Evolutionary conservation across 495 filamentous ascomycete species (phyloP), one percentile per base, ranked within the genome.

Genomic region (Penicillium desertorum): DNA sequence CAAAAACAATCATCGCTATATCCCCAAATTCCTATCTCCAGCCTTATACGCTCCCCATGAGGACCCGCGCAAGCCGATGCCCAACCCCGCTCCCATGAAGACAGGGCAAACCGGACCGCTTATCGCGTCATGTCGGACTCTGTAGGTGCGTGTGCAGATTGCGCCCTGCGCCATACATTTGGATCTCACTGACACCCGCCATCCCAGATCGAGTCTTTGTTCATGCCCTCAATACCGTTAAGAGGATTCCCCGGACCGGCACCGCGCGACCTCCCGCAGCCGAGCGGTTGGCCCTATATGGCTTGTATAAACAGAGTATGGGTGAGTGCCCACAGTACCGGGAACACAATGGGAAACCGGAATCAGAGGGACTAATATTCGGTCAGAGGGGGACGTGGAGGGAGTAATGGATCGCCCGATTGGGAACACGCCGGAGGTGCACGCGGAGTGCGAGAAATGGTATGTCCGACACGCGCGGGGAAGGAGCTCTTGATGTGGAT

Each of bases 221-320:
- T 72, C 93, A 98, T 83, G 94, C 94, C 57, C 86, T 98, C 69
- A 96, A 96, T 75, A 98, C 93, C 27, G 94, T 98, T 61, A 96
- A 96, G 74, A 94, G 94, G 65, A 96, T 98, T 57, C 91, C 91
- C 63, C 92, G 91, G 65, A 95, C 91, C 14, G 93, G 94, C 23
- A 90, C 90, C 41, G 83, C 89, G 50, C 86, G 93, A 39, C 94
- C 94, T 19, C 95, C 94, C 36, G 81, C 92, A 9, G 76, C 81
- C 32, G 93, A 92, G 64, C 88, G 94, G 25, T 77, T 98, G 62
- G 87, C 86, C 61, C 86, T 98, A 54, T 98, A 98, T 85, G 94
- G 94, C 50, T 81, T 98, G 59, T 98, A 98, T 76, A 98, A 98
- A 71, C 94, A 98, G 76, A 91, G 90, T 61, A 98, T 96, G 92